phyloP scores from a whole-genome alignment of 108 stramenopile species.

The Cylindrotheca closterium region DNA sequence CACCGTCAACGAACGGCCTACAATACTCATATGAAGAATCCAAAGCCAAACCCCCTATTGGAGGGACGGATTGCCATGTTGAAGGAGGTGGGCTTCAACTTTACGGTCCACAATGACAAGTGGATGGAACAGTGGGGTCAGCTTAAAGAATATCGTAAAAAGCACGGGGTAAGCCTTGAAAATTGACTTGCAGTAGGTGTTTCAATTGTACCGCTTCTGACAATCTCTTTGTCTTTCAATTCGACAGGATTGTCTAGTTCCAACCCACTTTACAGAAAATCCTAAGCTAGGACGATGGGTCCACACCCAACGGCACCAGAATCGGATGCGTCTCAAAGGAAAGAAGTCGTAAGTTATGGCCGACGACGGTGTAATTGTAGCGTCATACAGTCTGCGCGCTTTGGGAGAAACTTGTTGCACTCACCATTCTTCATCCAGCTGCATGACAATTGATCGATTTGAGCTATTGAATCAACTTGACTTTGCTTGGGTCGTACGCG shows the following conservation, averaged over 20 bases:
- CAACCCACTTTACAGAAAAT: slow-evolving; percentile 48
- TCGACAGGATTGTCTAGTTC: slow-evolving; percentile 49
- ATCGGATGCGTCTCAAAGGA: slow-evolving; percentile 33
- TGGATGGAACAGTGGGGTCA: slow-evolving; percentile 28
- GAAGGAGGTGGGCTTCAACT: slow-evolving; percentile 30
- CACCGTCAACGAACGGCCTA: slow-evolving; percentile 35
- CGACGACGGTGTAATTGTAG: not conserved
- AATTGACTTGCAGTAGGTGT: not conserved
- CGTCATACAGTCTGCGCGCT: not conserved
- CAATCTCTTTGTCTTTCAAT: too few relatives aligned
- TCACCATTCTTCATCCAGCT: slow-evolving; percentile 1
- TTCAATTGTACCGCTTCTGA: not conserved
- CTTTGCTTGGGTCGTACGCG: slow-evolving; percentile 34
- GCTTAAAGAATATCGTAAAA: slow-evolving; percentile 20
- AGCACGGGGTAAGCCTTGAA: slow-evolving; percentile 10
- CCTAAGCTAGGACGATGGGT: slow-evolving; percentile 75
- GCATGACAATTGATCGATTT: slow-evolving; percentile 37
- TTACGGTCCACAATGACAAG: slow-evolving; percentile 28
- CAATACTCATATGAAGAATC: slow-evolving; percentile 3
- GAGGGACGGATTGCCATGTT: slow-evolving; percentile 9
- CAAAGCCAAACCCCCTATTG: slow-evolving; percentile 5
- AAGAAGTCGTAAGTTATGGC: slow-evolving; percentile 38
- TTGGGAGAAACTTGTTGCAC: not conserved
- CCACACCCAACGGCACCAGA: slow-evolving; percentile 56
- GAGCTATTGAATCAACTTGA: slow-evolving; percentile 36